Evolutionary conservation across 1,284 basidiomycete genomes (phyloP), one percentile per base, ranked within the genome.

Genomic region (Fomitopsis betulina): DNA sequence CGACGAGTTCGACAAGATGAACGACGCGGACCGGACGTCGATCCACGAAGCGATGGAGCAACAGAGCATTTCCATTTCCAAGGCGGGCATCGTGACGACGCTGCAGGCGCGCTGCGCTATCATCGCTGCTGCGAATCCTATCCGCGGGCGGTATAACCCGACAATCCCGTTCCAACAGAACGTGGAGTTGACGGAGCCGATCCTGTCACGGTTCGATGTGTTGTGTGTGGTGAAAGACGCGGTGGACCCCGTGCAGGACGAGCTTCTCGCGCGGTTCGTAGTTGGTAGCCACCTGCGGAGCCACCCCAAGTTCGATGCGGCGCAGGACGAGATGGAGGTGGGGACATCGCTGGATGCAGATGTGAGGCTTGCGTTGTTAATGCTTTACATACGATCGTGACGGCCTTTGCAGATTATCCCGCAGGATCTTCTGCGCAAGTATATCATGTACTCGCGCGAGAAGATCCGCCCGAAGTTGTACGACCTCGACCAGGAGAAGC

Each of bases 1-100:
- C 66, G 96, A 99, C 75, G 97, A 99, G 75, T 99, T 99, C 73
- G 96, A 99, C 81, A 99, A 99, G 81, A 99, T 99, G 96, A 99
- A 99, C 76, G 96, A 99, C 68, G 86, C 93, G 33, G 94, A 96
- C 74, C 82, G 95, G 63, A 98, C 96, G 12, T 98, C 95, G 7
- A 99, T 99, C 68, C 97, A 99, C 79, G 96, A 99, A 74, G 97
- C 97, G 2, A 99, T 99, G 96, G 96, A 99, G 73, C 96, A 99
- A 75, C 96, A 99, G 72, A 91, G 92, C n/a, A 99, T 99, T 67
- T 98, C 96, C 1, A 98, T 99, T 65, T 96, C 95, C 42, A 99
- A 99, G 72, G 97, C 96, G 2, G 97, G 96, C 59, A 99, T 99
- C 66, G 91, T 99, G 55, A 98, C 97, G 10, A 93, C 93, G 12